phyloP scores from a whole-genome alignment of 352 stramenopile genomes.

The Phytopythium delawarense region DNA sequence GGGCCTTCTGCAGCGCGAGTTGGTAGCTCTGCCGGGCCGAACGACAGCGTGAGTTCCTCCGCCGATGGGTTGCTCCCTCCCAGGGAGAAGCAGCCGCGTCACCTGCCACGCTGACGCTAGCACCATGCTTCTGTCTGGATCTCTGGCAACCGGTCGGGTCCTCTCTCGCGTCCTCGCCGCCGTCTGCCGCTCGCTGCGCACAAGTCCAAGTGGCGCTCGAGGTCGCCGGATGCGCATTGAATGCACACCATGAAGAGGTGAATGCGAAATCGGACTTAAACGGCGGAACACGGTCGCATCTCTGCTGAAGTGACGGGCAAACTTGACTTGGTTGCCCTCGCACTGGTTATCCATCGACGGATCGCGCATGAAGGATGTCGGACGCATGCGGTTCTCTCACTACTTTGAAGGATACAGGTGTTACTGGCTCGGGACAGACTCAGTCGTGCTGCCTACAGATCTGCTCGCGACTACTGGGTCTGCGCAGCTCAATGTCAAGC shows the following conservation, averaged over 20 bases:
- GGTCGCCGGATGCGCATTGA: neutral
- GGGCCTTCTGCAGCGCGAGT: conserved; percentile 41
- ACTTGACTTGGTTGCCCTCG: too few species aligned
- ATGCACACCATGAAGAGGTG: neutral
- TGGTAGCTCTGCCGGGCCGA: conserved; percentile 42
- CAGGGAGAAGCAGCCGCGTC: conserved; percentile 1
- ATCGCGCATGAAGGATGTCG: too few species aligned
- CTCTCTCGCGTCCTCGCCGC: neutral
- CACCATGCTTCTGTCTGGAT: conserved; percentile 6
- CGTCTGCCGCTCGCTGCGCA: neutral
- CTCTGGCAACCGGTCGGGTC: too few species aligned
- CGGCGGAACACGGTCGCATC: neutral
- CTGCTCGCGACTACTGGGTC: too few species aligned
- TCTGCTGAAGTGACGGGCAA: neutral
- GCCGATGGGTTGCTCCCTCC: too few species aligned
- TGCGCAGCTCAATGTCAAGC: neutral
- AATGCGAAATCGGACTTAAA: neutral
- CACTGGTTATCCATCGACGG: too few species aligned
- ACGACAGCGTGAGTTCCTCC: neutral
- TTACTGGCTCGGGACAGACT: too few species aligned
- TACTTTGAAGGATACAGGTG: too few species aligned
- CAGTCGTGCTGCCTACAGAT: too few species aligned
- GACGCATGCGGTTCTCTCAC: too few species aligned
- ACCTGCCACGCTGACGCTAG: conserved; percentile 34
- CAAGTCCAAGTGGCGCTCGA: neutral